Conservation (phyloP, 768 basidiomycete species). For the Clitopilus passeckerianus region DNA sequence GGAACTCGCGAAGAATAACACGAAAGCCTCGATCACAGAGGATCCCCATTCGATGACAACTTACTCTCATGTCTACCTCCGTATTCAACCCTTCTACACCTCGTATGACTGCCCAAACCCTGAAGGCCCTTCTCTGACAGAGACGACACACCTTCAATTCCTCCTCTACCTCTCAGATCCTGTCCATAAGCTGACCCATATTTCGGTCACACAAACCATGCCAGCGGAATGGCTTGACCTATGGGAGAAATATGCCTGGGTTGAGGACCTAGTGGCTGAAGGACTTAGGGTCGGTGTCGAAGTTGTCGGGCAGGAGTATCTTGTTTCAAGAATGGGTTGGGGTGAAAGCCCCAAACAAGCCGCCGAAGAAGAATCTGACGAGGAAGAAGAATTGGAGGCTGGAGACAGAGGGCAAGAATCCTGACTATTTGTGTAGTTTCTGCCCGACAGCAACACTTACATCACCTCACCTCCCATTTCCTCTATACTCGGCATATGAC, state of each 20-base stretch:
- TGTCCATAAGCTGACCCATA: conserved; percentile 67
- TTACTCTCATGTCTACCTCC: conserved; percentile 88
- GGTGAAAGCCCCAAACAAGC: conserved; percentile 22
- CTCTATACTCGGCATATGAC: too few species aligned
- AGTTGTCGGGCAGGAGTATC: conserved; percentile 88
- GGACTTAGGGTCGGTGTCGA: conserved; percentile 80
- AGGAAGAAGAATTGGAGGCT: conserved; percentile 12
- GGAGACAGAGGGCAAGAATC: conserved; percentile 16
- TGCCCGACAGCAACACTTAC: neutral
- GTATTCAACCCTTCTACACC: conserved; percentile 82
- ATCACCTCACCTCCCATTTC: neutral
- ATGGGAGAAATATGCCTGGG: conserved; percentile 94
- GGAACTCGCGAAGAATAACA: conserved; percentile 65
- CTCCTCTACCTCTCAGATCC: conserved; percentile 75
- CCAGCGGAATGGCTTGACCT: conserved; percentile 84
- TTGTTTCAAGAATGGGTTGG: conserved; percentile 86
- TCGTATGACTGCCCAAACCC: conserved; percentile 39
- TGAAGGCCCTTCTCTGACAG: conserved; percentile 27
- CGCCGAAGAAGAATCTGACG: conserved; percentile 13
- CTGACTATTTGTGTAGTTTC: conserved; percentile 27
- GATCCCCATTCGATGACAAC: conserved; percentile 53
- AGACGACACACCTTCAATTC: conserved; percentile 58
- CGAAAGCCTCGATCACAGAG: conserved; percentile 29
- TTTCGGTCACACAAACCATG: conserved; percentile 78
- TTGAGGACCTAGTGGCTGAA: conserved; percentile 92